Base-by-base conservation (phyloP, 148 eudicot species). In the Dysphania ambrosioides region DNA sequence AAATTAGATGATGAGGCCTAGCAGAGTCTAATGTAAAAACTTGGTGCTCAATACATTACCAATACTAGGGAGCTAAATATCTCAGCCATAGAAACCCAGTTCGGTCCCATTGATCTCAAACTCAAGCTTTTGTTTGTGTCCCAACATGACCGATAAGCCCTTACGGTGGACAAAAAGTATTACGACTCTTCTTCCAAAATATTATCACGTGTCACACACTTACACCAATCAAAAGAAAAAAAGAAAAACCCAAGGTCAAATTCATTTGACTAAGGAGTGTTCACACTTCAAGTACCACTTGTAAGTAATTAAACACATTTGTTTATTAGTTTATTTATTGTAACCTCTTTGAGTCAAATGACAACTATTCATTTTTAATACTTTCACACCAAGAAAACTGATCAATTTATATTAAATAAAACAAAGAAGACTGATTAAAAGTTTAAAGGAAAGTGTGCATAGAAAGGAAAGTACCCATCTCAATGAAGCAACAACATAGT, bases 141-240 rank as follows among this genome's bases (percentile, higher is more conserved):
- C 29, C 62, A 51, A 13, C 62, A 69, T 75, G 26, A 75, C 72
- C 35, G 41, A 31, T 40, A 35, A 71, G 38, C 51, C 82, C 82
- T 26, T 44, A 36, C 27, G 44, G 42, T 67, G 56, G 75, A 75
- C 82, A 55, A 53, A 75, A 63, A 49, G 79, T 70, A 75, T 70
- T 19, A 71, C 41, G 69, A 34, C 58, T 55, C 58, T 70, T 56
- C 56, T 75, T 65, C 75, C 82, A 79, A 79, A 79, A 78, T 67
- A 55, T 70, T 26, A 56, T 80, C 79, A 80, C 79, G 74, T 79
- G 82, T 62, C 16, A 62, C 38, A 62, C 71, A 60, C 24, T 42
- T 34, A 67, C 24, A 42, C 24, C 8, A 26, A 38, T 32, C 1
- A 35, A 30, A 16, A 58, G 35, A 26, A 58, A 29, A 9, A 44